Base-by-base conservation (phyloP, 164 flowering plant species). In the Umbilicus rupestris region DNA sequence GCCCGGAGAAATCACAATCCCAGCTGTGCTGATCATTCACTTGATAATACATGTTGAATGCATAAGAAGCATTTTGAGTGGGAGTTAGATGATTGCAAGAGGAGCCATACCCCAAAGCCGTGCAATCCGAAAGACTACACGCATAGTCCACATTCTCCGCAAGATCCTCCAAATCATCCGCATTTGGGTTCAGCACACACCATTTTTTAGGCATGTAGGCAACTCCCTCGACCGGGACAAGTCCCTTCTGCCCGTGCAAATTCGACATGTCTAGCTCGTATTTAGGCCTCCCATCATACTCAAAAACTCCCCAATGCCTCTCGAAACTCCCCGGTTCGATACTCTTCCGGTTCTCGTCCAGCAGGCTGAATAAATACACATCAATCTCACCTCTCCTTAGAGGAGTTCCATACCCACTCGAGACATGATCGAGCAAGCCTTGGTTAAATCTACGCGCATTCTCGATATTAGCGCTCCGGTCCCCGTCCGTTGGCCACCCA, bases 401-500 rank as follows among this genome's bases (percentile, higher is more conserved):
- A 0, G 97, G 97, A 1, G 97, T 89, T 20, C 98, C 97, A 11
- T 71, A 35, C 2, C 85, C 88, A 59, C 85, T 78, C 64, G 82
- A 2, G 2, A 64, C 84, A 71, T 88, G 97, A 28, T 52, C 68
- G 15, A 92, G 28, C 62, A 95, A 31, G 1, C 97, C 99, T 39
- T 87, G 92, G 72, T 88, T 87, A 73, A 92, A 95, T 52, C 85
- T 78, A 73, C 77, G 78, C 16, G 96, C 99, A 49, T 72, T 78
- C 6, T 60, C 50, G 6, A 68, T n/a, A 46, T 86, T 91, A 4
- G 97, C 96, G 39, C 78, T 60, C 17, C 73, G 78, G 60, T 87
- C 84, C 0, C 96, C 99, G 52, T 94, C 96, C 1, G 99, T 89
- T 0, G 99, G 99, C 99, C 99, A 94, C 1, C 99, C 99, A 8